phyloP scores from a whole-genome alignment of 495 filamentous ascomycete species.

The Tuber umbilicatum region DNA sequence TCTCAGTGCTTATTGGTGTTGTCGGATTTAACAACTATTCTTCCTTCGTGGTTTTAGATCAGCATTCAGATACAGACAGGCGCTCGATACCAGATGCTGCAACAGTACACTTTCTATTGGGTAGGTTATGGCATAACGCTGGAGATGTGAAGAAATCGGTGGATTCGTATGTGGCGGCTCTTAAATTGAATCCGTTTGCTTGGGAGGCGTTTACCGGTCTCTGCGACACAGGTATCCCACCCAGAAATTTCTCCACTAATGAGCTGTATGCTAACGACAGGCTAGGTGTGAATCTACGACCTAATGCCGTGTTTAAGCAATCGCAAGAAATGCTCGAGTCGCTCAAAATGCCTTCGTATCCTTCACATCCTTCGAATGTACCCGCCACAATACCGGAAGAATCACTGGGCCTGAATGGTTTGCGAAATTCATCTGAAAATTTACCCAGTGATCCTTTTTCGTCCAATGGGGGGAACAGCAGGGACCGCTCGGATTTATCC shows the following conservation, averaged over 20 bases:
- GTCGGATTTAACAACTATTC: constrained; percentile 6
- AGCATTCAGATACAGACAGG: constrained; percentile 59
- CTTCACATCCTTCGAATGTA: constrained; percentile 43
- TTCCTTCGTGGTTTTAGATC: constrained; percentile 48
- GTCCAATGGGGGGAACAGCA: constrained; percentile 15
- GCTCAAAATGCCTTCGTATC: constrained; percentile 23
- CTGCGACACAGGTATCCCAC: constrained; percentile 55
- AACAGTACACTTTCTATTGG: constrained; percentile 69
- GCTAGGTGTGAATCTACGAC: constrained; percentile 66
- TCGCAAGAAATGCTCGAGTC: constrained; percentile 56
- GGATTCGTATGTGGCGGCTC: constrained; percentile 73
- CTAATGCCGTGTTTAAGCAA: constrained; percentile 78
- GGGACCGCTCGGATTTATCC: constrained; percentile 37
- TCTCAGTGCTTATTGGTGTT: constrained; percentile 5
- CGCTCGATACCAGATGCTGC: constrained; percentile 74
- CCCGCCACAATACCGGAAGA: constrained; percentile 45
- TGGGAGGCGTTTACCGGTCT: constrained; percentile 94
- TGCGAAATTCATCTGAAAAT: constrained; percentile 44
- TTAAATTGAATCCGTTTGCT: constrained; percentile 91
- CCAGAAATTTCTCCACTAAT: constrained; percentile 8
- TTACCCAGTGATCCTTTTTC: constrained; percentile 39
- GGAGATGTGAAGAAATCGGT: constrained; percentile 74
- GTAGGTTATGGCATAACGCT: constrained; percentile 76
- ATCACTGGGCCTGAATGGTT: constrained; percentile 42
- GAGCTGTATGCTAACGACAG: constrained; percentile 42